These are phyloP conservation scores for Fusarium nodosum DNA, from an alignment of 2,329 filamentous ascomycete species.

Conservation along the genomic window DNA sequence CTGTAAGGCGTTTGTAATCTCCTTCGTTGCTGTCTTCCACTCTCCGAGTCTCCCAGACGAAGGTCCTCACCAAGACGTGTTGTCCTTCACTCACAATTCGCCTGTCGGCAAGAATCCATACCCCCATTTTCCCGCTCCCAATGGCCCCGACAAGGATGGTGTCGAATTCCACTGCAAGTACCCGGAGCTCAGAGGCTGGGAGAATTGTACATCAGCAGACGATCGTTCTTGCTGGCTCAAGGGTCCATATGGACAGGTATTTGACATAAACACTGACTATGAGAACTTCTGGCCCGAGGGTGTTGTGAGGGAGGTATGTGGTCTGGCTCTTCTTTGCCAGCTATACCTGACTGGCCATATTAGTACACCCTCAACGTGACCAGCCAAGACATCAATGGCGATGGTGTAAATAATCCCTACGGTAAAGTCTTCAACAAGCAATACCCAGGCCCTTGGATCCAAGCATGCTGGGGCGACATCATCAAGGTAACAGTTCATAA, in stretches of 20 bases:
- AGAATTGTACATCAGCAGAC: background rate
- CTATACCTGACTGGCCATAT: rapidly evolving
- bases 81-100: conserved; percentile 1
- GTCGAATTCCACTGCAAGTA: conserved; percentile 7
- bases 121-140: conserved; percentile 6
- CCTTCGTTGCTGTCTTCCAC: conserved; percentile 16
- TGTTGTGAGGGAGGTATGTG: conserved; percentile 5
- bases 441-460: conserved; percentile 50
- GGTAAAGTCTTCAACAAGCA: conserved; percentile 42
- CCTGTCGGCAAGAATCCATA: background rate
- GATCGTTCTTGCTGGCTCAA: conserved; percentile 17
- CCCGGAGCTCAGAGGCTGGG: conserved; percentile 11
- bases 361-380: conserved; percentile 13
- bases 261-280: conserved; percentile 2
- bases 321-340: rapidly evolving
- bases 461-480: conserved; percentile 50
- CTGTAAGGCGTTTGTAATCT: conserved; percentile 15
- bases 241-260: background rate
- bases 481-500: conserved; percentile 21
- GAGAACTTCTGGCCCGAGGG: conserved; percentile 22
- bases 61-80: conserved; percentile 6
- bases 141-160: conserved; percentile 7
- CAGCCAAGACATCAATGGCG: conserved; percentile 19
- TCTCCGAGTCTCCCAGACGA: background rate
- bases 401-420: conserved; percentile 14